phyloP scores from a whole-genome alignment of 352 stramenopile species.

The Phytophthora brassicae region DNA sequence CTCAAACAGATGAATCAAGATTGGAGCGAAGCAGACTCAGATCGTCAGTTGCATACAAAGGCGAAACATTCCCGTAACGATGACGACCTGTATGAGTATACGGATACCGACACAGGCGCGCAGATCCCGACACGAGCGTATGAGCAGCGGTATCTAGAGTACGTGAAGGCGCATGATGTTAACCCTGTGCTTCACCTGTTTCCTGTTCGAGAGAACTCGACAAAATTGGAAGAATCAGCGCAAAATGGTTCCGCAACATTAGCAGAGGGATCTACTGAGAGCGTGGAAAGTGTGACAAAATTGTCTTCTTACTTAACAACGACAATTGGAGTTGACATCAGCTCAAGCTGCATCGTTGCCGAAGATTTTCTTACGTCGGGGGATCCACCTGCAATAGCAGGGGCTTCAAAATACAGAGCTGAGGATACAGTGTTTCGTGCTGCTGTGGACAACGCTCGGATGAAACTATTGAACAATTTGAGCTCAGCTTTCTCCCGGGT shows the following conservation, averaged over 20 bases:
- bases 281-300: neutral
- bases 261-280: neutral
- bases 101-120: conserved; percentile 41
- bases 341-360: conserved; percentile 44
- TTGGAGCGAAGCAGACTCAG: conserved; percentile 43
- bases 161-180: conserved; percentile 31
- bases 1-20: conserved; percentile 60
- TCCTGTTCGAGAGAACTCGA: conserved; percentile 2
- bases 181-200: conserved; percentile 44
- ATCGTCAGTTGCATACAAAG: conserved; percentile 43
- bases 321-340: conserved; percentile 42
- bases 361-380: conserved; percentile 31
- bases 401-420: conserved; percentile 2
- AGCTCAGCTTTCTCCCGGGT: conserved; percentile 6
- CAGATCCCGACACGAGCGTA: conserved; percentile 41
- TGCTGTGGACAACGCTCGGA: conserved; percentile 21
- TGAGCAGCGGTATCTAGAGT: conserved; percentile 50
- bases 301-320: conserved; percentile 8
- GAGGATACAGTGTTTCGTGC: conserved; percentile 21
- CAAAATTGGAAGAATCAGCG: neutral
- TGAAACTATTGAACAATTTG: conserved; percentile 34
- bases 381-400: neutral
- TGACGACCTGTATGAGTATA: conserved; percentile 55
- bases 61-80: conserved; percentile 31
- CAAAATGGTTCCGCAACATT: neutral